Evolutionary conservation across 352 stramenopile species (phyloP), one percentile per base, ranked within the genome.

Genomic region (Phytopythium ostracodes): DNA sequence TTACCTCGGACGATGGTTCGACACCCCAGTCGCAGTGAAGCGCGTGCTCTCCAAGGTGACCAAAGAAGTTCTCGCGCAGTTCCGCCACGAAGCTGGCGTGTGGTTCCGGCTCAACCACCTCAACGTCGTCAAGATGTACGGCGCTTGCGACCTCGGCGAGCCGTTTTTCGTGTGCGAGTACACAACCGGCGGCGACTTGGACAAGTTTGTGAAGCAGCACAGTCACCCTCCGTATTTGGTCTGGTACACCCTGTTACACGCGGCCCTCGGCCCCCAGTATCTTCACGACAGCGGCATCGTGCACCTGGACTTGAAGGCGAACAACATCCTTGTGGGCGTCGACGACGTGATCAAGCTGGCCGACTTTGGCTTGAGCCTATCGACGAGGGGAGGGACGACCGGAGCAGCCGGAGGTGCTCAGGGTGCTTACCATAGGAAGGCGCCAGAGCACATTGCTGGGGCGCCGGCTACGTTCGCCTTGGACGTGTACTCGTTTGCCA

Each of bases 301-400:
- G 14, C 85, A 94, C 58, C 73, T 80, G 25, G 84, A 94, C 53
- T 71, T 94, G 31, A 95, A 94, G 65, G 75, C 76, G 25, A 78
- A 69, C 53, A 94, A 94, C 65, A 65, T 94, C 46, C 65, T 96
- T 11, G 59, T 94, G 2, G 80, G 77, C 24, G 58, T 68, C 40
- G 29, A 64, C 14, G 56, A 62, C 5, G 36, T 47, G 14, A 62
- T 42, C 4, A 72, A 75, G 44, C 15, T 75, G 24, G 52, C 49
- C 2, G 68, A 70, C 22, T 75, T 75, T 72, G 68, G 68, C 8
- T 46, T 64, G 25, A 70, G 62, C 36, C 25, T 63, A 10, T 29
- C 18, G 2, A 12, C 36, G 17, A 55, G 52, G 18, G 8, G 18
- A 12, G 56, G 24, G 9, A 17, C 1, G 29, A 27, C 29, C 18